Conservation (phyloP, 345 rosid genomes). For the Eucalyptus pauciflora region DNA sequence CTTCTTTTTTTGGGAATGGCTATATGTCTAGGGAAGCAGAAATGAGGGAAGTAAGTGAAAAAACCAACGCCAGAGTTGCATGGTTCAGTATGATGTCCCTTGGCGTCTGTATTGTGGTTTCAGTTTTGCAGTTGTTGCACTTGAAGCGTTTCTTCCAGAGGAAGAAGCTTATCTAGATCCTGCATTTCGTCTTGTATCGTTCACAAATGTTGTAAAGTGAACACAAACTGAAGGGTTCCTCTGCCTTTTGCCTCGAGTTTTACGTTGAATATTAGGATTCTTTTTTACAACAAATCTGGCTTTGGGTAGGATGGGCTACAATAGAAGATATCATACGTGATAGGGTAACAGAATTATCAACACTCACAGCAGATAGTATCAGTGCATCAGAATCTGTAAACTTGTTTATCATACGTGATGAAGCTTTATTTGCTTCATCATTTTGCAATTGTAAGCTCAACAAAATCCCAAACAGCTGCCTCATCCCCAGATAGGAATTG, state of each 20-base stretch:
- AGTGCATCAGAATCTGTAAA: not conserved
- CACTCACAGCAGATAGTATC: not conserved
- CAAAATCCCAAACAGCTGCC: not conserved
- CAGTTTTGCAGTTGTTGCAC: constrained; percentile 46
- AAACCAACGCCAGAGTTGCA: constrained; percentile 65
- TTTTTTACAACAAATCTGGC: not conserved
- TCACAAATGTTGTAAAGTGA: not conserved
- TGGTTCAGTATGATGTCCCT: constrained; percentile 71
- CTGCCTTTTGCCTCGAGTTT: not conserved
- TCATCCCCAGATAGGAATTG: not conserved
- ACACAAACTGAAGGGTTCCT: not conserved
- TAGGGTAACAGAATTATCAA: not conserved
- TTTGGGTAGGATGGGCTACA: not conserved
- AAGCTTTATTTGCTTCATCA: not conserved
- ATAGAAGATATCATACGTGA: not conserved
- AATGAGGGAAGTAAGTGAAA: constrained; percentile 68
- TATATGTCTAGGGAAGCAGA: constrained; percentile 49
- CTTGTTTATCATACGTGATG: not conserved
- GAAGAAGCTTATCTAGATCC: constrained; percentile 57
- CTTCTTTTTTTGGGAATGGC: not conserved
- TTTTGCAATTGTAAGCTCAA: not conserved
- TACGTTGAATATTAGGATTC: not conserved
- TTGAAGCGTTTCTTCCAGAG: constrained; percentile 43
- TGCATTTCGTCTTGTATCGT: not conserved
- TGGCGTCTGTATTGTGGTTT: constrained; percentile 43